These are phyloP conservation scores for Colletotrichum tanaceti DNA, from an alignment of 2,329 filamentous ascomycete species.

Conservation along the genomic window DNA sequence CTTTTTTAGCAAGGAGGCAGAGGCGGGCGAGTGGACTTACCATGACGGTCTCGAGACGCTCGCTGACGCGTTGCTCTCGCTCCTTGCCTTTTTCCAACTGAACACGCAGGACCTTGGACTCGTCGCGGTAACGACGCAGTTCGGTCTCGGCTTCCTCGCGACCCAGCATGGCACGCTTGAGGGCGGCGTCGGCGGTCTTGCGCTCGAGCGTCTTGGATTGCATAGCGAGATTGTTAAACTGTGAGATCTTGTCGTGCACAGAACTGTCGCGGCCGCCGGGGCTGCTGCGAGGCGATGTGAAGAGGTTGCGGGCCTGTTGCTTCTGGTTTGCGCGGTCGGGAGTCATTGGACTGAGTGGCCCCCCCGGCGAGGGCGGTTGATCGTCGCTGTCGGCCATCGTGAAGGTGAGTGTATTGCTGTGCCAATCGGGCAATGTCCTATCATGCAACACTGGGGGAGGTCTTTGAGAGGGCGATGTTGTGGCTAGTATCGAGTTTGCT, in stretches of 20 bases:
- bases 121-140: slow-evolving; percentile 71
- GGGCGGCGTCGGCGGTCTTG: slow-evolving; percentile 72
- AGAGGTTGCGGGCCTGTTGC: slow-evolving; percentile 52
- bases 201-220: slow-evolving; percentile 71
- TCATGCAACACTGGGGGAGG: not conserved
- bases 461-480: not conserved
- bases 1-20: not conserved
- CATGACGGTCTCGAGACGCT: slow-evolving; percentile 76
- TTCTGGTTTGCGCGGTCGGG: slow-evolving; percentile 72
- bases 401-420: slow-evolving; percentile 14
- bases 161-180: slow-evolving; percentile 74
- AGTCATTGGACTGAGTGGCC: slow-evolving; percentile 70
- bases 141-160: slow-evolving; percentile 80
- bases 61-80: slow-evolving; percentile 73
- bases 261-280: slow-evolving; percentile 64
- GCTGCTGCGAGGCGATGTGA: slow-evolving; percentile 52
- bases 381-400: slow-evolving; percentile 60
- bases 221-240: slow-evolving; percentile 76
- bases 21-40: slow-evolving; percentile 53
- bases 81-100: slow-evolving; percentile 74
- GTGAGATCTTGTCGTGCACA: slow-evolving; percentile 75
- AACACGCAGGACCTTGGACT: slow-evolving; percentile 65
- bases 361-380: slow-evolving; percentile 62
- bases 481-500: slow-evolving; percentile 13
- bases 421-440: not conserved